Base-by-base conservation (phyloP, 768 basidiomycete genomes). In the Boletus insuetus region DNA sequence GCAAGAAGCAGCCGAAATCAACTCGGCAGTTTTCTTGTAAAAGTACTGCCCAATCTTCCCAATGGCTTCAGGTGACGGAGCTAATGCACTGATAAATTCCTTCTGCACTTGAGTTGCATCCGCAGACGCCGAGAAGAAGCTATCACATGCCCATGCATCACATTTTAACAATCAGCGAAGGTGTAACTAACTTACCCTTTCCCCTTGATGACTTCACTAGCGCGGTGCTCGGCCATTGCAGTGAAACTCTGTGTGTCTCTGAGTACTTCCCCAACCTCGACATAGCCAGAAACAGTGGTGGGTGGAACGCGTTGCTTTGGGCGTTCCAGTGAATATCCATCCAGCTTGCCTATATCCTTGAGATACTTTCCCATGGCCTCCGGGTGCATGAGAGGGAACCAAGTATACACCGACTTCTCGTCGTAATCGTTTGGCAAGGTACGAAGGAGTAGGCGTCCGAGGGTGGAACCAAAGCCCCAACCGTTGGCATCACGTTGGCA, bases 341-440 rank as follows among this genome's bases (percentile, higher is more conserved):
- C 74, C 17, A 73, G 53, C 22, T 81, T 72, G 39, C 79, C 79
- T 35, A 91, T 63, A 32, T 88, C 80, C 49, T 66, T 75, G 51
- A 92, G 72, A 65, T 84, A 68, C 1, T 63, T 70, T 55, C 81
- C 73, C 89, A 92, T 91, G 3, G 83, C 68, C 0, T 77, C 74
- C 4, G 91, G 91, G 0, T 86, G 88, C 84, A 92, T 85, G 42
- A 93, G 76, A n/a, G 91, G 88, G 85, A 92, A 93, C 82, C 89
- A 91, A 4, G 91, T 84, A 66, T 89, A 93, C 45, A 82, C 73
- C 55, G 86, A 89, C 67, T 87, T 83, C 54, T 81, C 78, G 0
- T 79, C 77, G 71, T 79, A 93, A 64, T 89, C 73, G 46, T 83
- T 71, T 2, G 91, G 90, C 1, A 93, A 78, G 19, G 82, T 83